phyloP scores from a whole-genome alignment of 2,329 filamentous ascomycete species.

The Phoma sp. region DNA sequence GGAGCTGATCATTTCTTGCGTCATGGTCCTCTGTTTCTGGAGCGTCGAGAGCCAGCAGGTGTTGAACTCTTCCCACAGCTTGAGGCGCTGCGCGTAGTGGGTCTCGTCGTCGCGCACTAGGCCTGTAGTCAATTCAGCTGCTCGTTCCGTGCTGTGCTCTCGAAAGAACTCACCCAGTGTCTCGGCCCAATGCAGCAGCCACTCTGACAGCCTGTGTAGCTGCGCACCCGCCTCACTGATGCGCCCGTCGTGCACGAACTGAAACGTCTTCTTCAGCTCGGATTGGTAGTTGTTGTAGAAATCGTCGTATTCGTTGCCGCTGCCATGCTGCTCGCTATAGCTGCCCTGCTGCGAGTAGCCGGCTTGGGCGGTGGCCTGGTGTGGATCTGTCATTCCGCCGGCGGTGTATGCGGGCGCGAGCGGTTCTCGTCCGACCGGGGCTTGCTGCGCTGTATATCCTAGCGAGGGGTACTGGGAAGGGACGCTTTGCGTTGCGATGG shows the following conservation, averaged over 20 bases:
- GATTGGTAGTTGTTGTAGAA: conserved; percentile 70
- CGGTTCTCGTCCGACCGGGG: conserved; percentile 61
- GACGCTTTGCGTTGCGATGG: conserved; percentile 67
- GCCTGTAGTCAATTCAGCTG: conserved; percentile 65
- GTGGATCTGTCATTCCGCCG: conserved; percentile 61
- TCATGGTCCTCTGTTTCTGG: conserved; percentile 82
- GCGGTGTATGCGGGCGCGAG: conserved; percentile 59
- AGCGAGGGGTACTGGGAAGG: conserved; percentile 67
- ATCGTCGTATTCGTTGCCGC: conserved; percentile 66
- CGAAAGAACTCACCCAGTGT: conserved; percentile 66
- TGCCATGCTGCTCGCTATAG: conserved; percentile 45
- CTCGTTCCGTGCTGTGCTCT: conserved; percentile 35
- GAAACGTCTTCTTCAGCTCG: conserved; percentile 70
- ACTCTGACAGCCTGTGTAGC: conserved; percentile 69
- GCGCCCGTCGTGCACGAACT: conserved; percentile 69
- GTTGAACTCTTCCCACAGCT: conserved; percentile 94
- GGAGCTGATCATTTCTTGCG: conserved; percentile 65
- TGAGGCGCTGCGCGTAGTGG: conserved; percentile 77
- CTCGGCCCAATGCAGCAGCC: conserved; percentile 70
- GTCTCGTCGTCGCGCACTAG: conserved; percentile 83
- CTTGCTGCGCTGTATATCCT: conserved; percentile 68
- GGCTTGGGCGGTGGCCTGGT: conserved; percentile 51
- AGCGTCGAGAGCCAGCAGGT: conserved; percentile 85
- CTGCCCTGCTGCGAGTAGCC: conserved; percentile 46
- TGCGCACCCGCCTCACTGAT: conserved; percentile 66